A percentile compares a stretch with the other conserved stretches of the same genome.
Conservation (phyloP, 2,329 filamentous ascomycete genomes). For the Neobulgaria alba region DNA sequence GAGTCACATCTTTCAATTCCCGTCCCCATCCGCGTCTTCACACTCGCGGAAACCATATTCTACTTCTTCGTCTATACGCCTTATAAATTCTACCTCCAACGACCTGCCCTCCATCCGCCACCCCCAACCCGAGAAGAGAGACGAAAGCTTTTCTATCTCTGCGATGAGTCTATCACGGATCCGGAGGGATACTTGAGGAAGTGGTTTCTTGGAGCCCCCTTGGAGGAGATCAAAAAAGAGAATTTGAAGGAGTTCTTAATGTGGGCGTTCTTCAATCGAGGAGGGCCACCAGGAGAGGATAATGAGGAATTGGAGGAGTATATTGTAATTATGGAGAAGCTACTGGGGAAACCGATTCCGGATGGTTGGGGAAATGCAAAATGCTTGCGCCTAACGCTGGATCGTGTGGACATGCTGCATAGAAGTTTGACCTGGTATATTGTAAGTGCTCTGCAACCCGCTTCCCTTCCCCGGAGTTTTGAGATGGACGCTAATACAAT, state of each 20-base stretch:
- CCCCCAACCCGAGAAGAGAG: conserved; percentile 37
- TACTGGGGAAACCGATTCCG: conserved; percentile 40
- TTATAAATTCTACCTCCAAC: conserved; percentile 42
- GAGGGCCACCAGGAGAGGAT: conserved; percentile 34
- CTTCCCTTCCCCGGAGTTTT: neutral
- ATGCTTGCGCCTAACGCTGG: conserved; percentile 47
- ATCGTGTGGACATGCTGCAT: conserved; percentile 48
- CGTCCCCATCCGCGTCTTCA: conserved; percentile 32
- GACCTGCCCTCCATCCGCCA: conserved; percentile 41
- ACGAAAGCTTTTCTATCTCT: conserved; percentile 40
- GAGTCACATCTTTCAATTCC: conserved; percentile 24
- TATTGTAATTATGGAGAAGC: conserved; percentile 40
- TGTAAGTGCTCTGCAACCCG: conserved; percentile 30
- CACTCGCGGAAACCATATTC: conserved; percentile 44
- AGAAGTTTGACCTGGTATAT: conserved; percentile 49
- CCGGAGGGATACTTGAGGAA: conserved; percentile 42
- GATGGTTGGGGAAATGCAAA: conserved; percentile 43
- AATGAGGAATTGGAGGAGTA: conserved; percentile 49
- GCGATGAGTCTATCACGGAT: conserved; percentile 43
- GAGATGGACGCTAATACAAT: neutral
- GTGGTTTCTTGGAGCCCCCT: conserved; percentile 49
- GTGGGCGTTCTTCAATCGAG: conserved; percentile 51
- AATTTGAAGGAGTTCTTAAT: conserved; percentile 52
- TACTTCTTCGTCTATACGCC: conserved; percentile 45
- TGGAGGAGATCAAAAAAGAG: conserved; percentile 45